Base-by-base conservation (phyloP, 1,139 yeast species). In the Geotrichum siamense region DNA sequence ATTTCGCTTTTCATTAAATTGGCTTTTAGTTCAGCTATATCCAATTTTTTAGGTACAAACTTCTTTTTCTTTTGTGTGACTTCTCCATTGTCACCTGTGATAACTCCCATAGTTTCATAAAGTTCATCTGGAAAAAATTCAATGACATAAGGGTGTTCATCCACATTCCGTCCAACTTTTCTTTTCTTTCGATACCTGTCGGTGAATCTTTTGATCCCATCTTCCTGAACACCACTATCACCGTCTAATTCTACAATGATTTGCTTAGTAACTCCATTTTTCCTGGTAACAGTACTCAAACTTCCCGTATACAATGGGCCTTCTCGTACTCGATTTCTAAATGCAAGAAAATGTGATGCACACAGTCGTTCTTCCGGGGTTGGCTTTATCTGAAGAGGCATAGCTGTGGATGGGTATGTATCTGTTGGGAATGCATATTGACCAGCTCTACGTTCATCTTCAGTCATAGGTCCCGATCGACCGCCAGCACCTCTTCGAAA, bases 301-400 rank as follows among this genome's bases (percentile, higher is more conserved):
- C 76, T 65, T 0, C 94, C 94, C 0, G 93, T 78, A 58, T 70
- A 82, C 50, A 87, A 81, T 0, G 94, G 84, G 0, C 95, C 89
- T 49, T 82, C 85, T 39, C 73, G 71, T 58, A 86, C 70, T 20
- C 76, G 64, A 23, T 71, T 72, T 35, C 74, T 63, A 50, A 83
- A 72, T 47, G 77, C 73, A 27, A 81, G 71, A 47, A 79, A 75
- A 53, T 80, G 87, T 40, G 76, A 72, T 3, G 89, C 82, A 8
- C 76, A 68, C n/a, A 70, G 66, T 45, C 72, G 69, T 59, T 87
- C 96, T 26, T 59, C 54, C 5, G 67, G 65, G 2, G 74, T 72
- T 22, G 79, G 64, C 3, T 78, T 72, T 1, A 83, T 82, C 60
- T 81, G 82, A 1, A 84, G 75, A 0, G 96, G 96, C 51, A 60